phyloP scores from a whole-genome alignment of 1,284 basidiomycete genomes.

The Cryptococcus sp. region DNA sequence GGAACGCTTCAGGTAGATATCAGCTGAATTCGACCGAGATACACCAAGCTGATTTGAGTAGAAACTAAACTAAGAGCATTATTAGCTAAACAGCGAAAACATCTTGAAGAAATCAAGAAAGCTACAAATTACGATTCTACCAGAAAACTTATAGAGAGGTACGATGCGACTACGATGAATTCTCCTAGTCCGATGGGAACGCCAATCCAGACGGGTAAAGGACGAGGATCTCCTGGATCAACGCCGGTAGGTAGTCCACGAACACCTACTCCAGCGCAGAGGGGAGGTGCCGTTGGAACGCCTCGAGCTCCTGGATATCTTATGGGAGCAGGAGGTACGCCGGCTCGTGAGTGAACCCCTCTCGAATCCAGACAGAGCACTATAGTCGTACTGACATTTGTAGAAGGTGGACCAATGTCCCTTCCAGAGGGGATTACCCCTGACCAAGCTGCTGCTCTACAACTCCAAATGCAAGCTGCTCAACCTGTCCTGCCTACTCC shows the following conservation, averaged over 20 bases:
- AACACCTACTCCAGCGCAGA: slow-evolving; percentile 5
- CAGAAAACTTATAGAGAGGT: slow-evolving; percentile 81
- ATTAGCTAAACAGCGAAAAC: slow-evolving; percentile 73
- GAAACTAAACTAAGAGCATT: slow-evolving; percentile 74
- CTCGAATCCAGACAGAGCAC: neutral
- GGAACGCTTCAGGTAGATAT: slow-evolving; percentile 70
- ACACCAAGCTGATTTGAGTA: slow-evolving; percentile 32
- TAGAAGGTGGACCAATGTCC: slow-evolving; percentile 19
- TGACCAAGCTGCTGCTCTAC: slow-evolving; percentile 41
- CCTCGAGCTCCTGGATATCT: slow-evolving; percentile 41
- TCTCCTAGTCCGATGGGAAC: slow-evolving; percentile 18
- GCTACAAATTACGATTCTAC: slow-evolving; percentile 94
- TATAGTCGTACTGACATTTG: neutral
- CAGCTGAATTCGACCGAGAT: too few relatives aligned
- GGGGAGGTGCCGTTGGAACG: slow-evolving; percentile 17
- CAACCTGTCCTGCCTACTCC: slow-evolving; percentile 53
- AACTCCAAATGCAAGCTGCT: slow-evolving; percentile 40
- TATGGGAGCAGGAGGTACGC: slow-evolving; percentile 32
- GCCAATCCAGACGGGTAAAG: slow-evolving; percentile 4
- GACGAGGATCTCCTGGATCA: neutral
- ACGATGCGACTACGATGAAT: slow-evolving; percentile 58
- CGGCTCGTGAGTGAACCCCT: slow-evolving; percentile 22
- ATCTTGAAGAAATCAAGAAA: slow-evolving; percentile 95
- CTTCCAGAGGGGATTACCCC: slow-evolving; percentile 33
- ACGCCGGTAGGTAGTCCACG: neutral